Conservation (phyloP, 2,329 filamentous ascomycete species). For the Alternaria novae-zelandiae region DNA sequence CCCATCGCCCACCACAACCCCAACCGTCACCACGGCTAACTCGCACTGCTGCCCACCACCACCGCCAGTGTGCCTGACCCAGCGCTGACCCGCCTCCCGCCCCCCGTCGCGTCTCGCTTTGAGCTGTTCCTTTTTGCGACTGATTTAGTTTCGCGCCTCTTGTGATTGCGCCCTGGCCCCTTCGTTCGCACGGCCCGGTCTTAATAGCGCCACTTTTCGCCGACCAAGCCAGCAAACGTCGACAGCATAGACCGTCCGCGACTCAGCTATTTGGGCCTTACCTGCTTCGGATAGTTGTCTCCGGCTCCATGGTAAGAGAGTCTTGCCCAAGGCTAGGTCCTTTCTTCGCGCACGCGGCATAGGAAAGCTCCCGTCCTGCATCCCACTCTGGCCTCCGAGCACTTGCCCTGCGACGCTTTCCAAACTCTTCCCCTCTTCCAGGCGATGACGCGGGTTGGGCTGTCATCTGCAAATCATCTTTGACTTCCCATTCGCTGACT, state of each 20-base stretch:
- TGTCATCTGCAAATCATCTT: constrained; percentile 31
- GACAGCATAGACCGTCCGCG: constrained; percentile 38
- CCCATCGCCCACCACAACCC: not conserved
- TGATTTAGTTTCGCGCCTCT: constrained; percentile 23
- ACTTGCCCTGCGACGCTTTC: constrained; percentile 45
- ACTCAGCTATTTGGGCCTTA: constrained; percentile 35
- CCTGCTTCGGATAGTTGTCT: constrained; percentile 44
- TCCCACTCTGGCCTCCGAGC: constrained; percentile 36
- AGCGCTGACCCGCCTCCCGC: constrained; percentile 10
- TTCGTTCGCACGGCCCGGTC: constrained; percentile 37
- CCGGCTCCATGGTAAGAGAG: constrained; percentile 48
- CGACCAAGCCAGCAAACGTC: constrained; percentile 40
- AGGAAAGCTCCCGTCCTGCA: constrained; percentile 39
- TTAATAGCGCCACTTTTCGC: constrained; percentile 36
- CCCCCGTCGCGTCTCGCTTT: constrained; percentile 11
- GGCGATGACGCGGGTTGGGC: constrained; percentile 47
- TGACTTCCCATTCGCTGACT: constrained; percentile 39
- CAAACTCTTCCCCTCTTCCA: constrained; percentile 40
- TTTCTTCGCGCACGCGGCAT: constrained; percentile 38
- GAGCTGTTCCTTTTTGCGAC: constrained; percentile 20
- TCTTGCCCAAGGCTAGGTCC: constrained; percentile 39
- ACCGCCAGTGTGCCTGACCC: constrained; percentile 7
- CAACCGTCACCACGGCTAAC: not conserved
- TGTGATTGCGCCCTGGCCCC: constrained; percentile 32
- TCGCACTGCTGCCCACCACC: not conserved